Base-by-base conservation (phyloP, 2,329 filamentous ascomycete species). In the Colletotrichum navitas region DNA sequence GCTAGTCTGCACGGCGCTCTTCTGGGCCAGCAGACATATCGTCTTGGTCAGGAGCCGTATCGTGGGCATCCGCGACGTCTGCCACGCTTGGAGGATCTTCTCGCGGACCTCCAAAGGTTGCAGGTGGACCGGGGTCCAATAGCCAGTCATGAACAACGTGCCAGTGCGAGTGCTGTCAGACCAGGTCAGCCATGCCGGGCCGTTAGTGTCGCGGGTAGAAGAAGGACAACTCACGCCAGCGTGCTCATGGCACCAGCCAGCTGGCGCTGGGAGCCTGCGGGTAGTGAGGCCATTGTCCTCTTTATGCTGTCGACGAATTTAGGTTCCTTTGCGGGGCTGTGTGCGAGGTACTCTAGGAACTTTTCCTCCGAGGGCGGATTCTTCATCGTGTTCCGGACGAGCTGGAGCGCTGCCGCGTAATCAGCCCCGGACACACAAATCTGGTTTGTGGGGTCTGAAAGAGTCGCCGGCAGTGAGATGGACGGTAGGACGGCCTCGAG, bases 71-170 rank as follows among this genome's bases (percentile, higher is more conserved):
- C 88, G 85, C 1, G 91, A 88, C 2, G 78, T 83, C n/a, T 82
- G 78, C 93, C 93, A 94, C 41, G 83, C 80, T 63, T 87, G 84
- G 49, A 94, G 74, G 61, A 94, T 89, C 39, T 85, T 82, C 77
- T 92, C 87, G 47, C 92, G 88, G 24, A 89, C 82, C 43, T 86
- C 80, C 26, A 90, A 75, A 0, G 92, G 87, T 74, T 93, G 91
- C 63, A 88, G 81, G 64, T 89, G 84, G 56, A 94, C 80, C 1
- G 91, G 89, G 0, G 86, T 88, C 74, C 87, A 84, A 77, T 90
- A 88, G n/a, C 92, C 91, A 0, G 92, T 94, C 58, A 93, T 83
- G 7, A 92, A 78, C 24, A 92, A 80, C 34, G 90, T 89, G 34
- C 92, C 92, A 4, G 86, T 79, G 43, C 88, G 86, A 29, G 90